Evolutionary conservation across 805 yeast genomes (phyloP).

Genomic region (Wickerhamomyces subpelliculosus): DNA sequence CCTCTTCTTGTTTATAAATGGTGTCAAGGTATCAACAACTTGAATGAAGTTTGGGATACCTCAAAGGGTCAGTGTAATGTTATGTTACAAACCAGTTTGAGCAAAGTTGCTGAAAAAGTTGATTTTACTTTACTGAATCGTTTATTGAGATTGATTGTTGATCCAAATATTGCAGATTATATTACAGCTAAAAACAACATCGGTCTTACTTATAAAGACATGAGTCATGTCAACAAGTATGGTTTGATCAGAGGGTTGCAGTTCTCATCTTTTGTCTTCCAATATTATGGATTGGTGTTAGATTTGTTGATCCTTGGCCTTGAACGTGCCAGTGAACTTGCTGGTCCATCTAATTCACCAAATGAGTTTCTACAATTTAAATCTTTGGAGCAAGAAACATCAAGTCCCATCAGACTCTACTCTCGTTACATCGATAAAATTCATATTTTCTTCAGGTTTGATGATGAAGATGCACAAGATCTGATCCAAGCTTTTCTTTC

Average conservation of each 20-base stretch:
- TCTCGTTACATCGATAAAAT: conserved; percentile 79
- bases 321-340: conserved; percentile 81
- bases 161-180: conserved; percentile 90
- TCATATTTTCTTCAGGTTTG: conserved; percentile 71
- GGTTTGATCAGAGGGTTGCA: conserved; percentile 88
- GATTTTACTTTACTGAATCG: conserved; percentile 86
- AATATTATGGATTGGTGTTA: conserved; percentile 79
- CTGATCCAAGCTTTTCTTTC: conserved; percentile 67
- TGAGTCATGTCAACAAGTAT: conserved; percentile 86
- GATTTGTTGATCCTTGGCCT: conserved; percentile 80
- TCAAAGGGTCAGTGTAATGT: conserved; percentile 72
- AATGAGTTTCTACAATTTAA: conserved; percentile 74
- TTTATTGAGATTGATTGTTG: conserved; percentile 71
- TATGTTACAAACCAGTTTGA: conserved; percentile 69
- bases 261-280: conserved; percentile 83
- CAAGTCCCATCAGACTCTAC: conserved; percentile 75
- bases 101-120: conserved; percentile 72
- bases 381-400: conserved; percentile 47
- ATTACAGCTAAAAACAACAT: conserved; percentile 88
- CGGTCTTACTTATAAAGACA: conserved; percentile 78
- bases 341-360: conserved; percentile 68
- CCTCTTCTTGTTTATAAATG: conserved; percentile 89
- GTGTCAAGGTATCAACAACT: conserved; percentile 85
- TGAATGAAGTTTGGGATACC: conserved; percentile 74
- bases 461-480: conserved; percentile 66